Evolutionary conservation across 495 filamentous ascomycete species (phyloP), one percentile per base, ranked within the genome.

Genomic region (Aspergillus campestris): DNA sequence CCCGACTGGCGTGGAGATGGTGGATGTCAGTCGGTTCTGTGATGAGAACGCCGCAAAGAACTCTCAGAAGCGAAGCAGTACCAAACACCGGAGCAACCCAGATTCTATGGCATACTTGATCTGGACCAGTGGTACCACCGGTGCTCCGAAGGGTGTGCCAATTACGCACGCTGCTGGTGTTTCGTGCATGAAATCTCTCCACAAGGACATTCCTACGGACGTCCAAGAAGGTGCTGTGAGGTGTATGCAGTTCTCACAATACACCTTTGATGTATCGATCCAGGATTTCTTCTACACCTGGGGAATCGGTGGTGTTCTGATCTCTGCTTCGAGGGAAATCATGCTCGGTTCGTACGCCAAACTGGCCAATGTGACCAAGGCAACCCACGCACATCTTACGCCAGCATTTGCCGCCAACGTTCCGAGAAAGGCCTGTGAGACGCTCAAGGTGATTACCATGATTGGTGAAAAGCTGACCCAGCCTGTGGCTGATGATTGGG

Each of bases 381-480:
- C 64, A n/a, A 67, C 64, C 7, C 64, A 67, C 43, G 64, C 64
- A 3, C 64, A 67, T 49, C 53, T 67, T 18, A 67, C 64, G 6
- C 64, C 64, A 9, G 62, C 65, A 3, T 68, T 66, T 39, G 52
- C 60, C 7, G 58, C 64, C 7, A 62, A 55, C 8, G 45, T 67
- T 14, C 46, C 53, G 1, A 45, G 65, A 39, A 46, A 59, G 27
- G 38, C 31, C 31, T 67, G 64, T 42, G 49, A 58, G 29, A 67
- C 58, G 1, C 49, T 67, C 3, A 50, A 64, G 27, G 89, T 95
- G 60, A 94, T 95, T 83, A 95, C 89, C 28, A 92, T 87, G 44
- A 95, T 95, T 58, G 89, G 89, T 40, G 89, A 95, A 78, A 94
- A 94, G 72, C 73, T 95, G 64, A 94, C 89, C n/a, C 64, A 62